Evolutionary conservation across 202 grass and related monocot species (phyloP), one percentile per base, ranked within the genome.

Genomic region (Hordeum pubiflorum): DNA sequence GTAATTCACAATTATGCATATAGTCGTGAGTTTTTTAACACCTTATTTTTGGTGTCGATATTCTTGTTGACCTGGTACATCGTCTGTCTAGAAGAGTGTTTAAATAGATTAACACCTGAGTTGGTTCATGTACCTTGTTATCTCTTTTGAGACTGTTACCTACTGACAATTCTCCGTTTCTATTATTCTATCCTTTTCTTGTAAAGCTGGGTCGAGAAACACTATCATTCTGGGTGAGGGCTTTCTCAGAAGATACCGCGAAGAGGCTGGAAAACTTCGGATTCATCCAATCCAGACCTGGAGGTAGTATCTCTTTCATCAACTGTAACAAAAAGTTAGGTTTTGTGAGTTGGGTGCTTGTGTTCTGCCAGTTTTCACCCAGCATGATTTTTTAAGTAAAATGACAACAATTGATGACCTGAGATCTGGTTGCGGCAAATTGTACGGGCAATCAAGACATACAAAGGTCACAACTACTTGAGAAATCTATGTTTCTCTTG

Each of bases 201-300:
- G 84, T 90, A 85, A 86, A 96, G 92, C 90, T 99, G 82, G 87
- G 84, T 39, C 91, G 96, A 57, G 96, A 99, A 90, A 91, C 92
- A 54, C 89, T 99, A 83, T 99, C 96, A 88, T 99, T 99, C 81
- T 99, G 96, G 96, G 96, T 99, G 59, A 99, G 90, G 83, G 96
- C 96, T 52, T 99, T 99, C 87, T 96, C 96, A 54, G 96, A 99
- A 87, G 96, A 99, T 85, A 99, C 96, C 14, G 92, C 96, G 2
- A 93, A 93, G 83, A 96, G 96, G 81, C 92, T 99, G 75, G 91
- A 96, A 78, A 99, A 99, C 81, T 99, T 93, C 31, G 96, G 96
- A 72, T 99, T 99, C 76, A 93, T 99, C 82, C 96, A 99, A 86
- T 96, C 85, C 75, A 96, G 96, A 93, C 92, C 96, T 87, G 96